A percentile compares a stretch with the other conserved stretches of the same genome.
These are phyloP conservation scores for Lactarius quietus DNA, from an alignment of 768 basidiomycete species.

Conservation along the genomic window DNA sequence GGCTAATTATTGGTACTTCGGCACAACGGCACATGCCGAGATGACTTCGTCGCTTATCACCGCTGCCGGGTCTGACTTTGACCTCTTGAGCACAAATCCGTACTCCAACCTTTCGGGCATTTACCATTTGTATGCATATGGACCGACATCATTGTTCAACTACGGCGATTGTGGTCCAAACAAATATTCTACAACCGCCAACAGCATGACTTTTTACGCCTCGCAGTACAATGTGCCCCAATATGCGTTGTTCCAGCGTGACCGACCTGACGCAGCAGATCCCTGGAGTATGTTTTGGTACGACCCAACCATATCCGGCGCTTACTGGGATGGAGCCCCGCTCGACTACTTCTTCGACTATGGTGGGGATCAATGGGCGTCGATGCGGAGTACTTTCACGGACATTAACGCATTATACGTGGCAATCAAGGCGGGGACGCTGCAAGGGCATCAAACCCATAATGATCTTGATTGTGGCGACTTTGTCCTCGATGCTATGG, in stretches of 20 bases:
- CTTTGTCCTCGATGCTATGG: conserved; percentile 93
- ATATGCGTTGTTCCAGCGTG: conserved; percentile 89
- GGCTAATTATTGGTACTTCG: conserved; percentile 94
- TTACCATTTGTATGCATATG: conserved; percentile 87
- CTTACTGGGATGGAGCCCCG: conserved; percentile 85
- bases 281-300: conserved; percentile 84
- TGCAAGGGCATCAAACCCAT: conserved; percentile 86
- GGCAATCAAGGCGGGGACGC: conserved; percentile 82
- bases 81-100: conserved; percentile 67
- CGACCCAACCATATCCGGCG: conserved; percentile 73
- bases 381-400: conserved; percentile 93
- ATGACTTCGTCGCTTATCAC: conserved; percentile 77
- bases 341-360: conserved; percentile 84
- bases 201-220: conserved; percentile 78
- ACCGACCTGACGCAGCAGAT: conserved; percentile 57
- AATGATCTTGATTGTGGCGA: conserved; percentile 93
- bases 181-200: conserved; percentile 94
- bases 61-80: conserved; percentile 82
- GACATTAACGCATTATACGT: conserved; percentile 78
- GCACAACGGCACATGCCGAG: conserved; percentile 87
- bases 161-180: conserved; percentile 88
- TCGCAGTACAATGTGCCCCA: conserved; percentile 62
- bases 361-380: conserved; percentile 74
- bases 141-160: conserved; percentile 82
- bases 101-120: conserved; percentile 67